Evolutionary conservation across 129 eudicot species (phyloP), one percentile per base, ranked within the genome.

Genomic region (Ambrosia artemisiifolia): DNA sequence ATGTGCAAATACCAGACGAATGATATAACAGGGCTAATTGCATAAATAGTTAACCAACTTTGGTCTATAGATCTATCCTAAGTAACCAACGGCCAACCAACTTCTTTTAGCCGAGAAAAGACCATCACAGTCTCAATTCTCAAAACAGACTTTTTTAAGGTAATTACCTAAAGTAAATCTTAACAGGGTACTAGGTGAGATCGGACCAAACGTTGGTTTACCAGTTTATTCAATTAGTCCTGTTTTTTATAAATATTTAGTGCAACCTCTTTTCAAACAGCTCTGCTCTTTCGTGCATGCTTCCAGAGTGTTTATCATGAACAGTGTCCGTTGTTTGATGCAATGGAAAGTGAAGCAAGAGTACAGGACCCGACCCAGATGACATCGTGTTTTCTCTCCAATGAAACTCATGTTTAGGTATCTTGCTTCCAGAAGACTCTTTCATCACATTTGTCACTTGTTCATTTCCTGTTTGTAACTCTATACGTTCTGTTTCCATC

Each of bases 301-400:
- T 19, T 59, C 70, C 54, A 71, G 49, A 54, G 28, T 11, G 28
- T 62, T 55, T 67, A 19, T 70, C 81, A 24, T 48, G 40, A 47
- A 43, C 65, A 53, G 20, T 42, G 28, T 76, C 57, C 60, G 61
- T 28, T 53, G 80, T 82, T 50, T 51, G 76, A 57, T 82, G 87
- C 78, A 85, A 67, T n/a, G 90, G 90, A 66, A 85, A 64, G 72
- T 85, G 90, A 80, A 83, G 85, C 67, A 85, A 74, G 28, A 85
- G 81, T 44, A 85, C 90, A 46, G 90, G 90, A 51, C 87, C 87
- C 14, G 85, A 76, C 34, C 87, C 87, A 4, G 90, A 77, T 51
- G 76, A 77, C 78, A 74, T 60, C 16, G 61, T 40, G 74, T 83
- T 82, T 79, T 82, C 87, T 62, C 85, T 79, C 87, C 90, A 85